Evolutionary conservation across 768 basidiomycete genomes (phyloP).

Genomic region (Mycena venus): DNA sequence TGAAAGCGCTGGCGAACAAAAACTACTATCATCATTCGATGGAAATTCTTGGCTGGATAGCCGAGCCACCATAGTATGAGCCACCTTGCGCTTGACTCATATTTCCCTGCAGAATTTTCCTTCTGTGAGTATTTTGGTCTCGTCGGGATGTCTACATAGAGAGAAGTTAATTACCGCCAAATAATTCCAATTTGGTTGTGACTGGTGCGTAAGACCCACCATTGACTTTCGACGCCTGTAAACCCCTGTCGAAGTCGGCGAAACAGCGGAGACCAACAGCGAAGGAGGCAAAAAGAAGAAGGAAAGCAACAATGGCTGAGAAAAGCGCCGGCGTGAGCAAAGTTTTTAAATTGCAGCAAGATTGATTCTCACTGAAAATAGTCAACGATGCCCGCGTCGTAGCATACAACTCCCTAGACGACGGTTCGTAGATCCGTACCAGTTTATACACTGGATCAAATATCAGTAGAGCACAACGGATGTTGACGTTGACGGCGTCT

Average conservation of each 20-base stretch:
- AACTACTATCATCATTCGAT: conserved; percentile 75
- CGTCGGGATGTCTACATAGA: conserved; percentile 59
- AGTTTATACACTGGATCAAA: conserved; percentile 79
- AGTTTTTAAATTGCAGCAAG: background rate
- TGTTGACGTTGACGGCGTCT: conserved; percentile 32
- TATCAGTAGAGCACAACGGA: background rate
- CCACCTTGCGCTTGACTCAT: conserved; percentile 60
- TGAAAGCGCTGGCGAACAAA: conserved; percentile 1
- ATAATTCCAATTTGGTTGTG: conserved; percentile 43
- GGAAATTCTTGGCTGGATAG: conserved; percentile 69
- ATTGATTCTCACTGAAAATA: conserved; percentile 75
- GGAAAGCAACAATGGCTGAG: conserved; percentile 80
- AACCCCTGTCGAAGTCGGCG: conserved; percentile 86
- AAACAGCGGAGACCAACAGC: conserved; percentile 84
- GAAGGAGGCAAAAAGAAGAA: conserved; percentile 82
- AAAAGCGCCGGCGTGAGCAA: background rate
- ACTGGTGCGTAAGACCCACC: conserved; percentile 65
- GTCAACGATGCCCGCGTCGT: conserved; percentile 87
- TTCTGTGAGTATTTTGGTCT: conserved; percentile 59
- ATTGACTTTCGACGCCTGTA: conserved; percentile 78
- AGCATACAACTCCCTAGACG: conserved; percentile 64
- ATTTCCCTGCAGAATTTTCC: conserved; percentile 53
- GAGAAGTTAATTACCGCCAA: conserved; percentile 50
- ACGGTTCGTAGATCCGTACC: conserved; percentile 83
- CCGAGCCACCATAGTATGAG: conserved; percentile 64